phyloP scores from a whole-genome alignment of 73 alveolate genomes.

The Blepharisma japonicum region DNA sequence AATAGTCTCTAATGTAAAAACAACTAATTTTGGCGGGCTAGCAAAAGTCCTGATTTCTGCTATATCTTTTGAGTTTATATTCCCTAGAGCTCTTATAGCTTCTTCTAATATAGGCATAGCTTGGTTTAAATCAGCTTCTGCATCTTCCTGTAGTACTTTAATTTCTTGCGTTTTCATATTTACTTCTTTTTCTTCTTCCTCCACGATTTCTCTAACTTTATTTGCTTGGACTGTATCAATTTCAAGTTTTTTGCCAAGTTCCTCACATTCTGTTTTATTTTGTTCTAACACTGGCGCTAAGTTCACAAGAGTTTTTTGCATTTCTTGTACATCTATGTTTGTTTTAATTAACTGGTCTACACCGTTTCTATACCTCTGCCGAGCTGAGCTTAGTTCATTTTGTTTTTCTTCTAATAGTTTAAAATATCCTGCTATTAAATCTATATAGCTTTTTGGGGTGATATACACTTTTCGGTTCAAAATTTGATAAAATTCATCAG shows the following conservation, averaged over 20 bases:
- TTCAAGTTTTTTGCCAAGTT: slow-evolving; percentile 49
- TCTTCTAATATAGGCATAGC: slow-evolving; percentile 96
- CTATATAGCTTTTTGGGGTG: slow-evolving; percentile 99
- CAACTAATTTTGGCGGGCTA: slow-evolving; percentile 81
- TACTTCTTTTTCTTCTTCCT: slow-evolving; percentile 92
- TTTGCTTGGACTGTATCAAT: slow-evolving; percentile 60
- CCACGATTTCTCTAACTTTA: slow-evolving; percentile 78
- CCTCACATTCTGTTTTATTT: slow-evolving; percentile 70
- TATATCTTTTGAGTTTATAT: slow-evolving; percentile 72
- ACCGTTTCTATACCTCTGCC: slow-evolving; percentile 54
- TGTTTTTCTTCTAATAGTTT: slow-evolving; percentile 35
- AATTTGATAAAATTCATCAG: slow-evolving; percentile 63
- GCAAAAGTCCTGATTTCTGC: slow-evolving; percentile 71
- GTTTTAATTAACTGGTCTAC: slow-evolving; percentile 76
- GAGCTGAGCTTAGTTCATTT: slow-evolving; percentile 70
- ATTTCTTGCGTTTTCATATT: slow-evolving; percentile 68
- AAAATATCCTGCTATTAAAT: slow-evolving; percentile 78
- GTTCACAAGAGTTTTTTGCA: slow-evolving; percentile 72
- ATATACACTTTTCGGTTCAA: slow-evolving; percentile 94
- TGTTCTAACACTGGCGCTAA: slow-evolving; percentile 85
- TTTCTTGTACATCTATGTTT: slow-evolving; percentile 72
- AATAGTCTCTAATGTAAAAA: slow-evolving; percentile 71
- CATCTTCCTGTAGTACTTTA: slow-evolving; percentile 84
- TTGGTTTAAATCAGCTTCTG: slow-evolving; percentile 91
- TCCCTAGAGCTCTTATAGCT: slow-evolving; percentile 94